Conservation (phyloP, 2,329 filamentous ascomycete genomes). For the Ophiostoma novo-ulmi region DNA sequence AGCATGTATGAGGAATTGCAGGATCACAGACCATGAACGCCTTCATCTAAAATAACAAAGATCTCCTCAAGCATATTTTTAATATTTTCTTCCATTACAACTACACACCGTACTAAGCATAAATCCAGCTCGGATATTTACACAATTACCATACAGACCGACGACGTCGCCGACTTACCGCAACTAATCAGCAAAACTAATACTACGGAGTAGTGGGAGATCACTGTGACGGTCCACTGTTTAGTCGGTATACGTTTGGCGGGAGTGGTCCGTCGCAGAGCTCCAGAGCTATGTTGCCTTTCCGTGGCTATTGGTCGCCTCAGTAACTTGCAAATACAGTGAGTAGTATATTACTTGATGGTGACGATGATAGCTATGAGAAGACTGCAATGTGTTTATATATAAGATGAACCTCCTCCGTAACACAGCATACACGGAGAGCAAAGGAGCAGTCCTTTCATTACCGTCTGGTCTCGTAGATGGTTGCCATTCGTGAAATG, state of each 20-base stretch:
- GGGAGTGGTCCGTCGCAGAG: background rate
- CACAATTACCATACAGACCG: background rate
- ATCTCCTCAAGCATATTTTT: background rate
- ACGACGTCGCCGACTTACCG: background rate
- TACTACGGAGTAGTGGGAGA: background rate
- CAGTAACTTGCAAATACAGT: background rate
- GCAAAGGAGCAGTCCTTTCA: background rate
- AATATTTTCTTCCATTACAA: background rate
- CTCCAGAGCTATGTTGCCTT: background rate
- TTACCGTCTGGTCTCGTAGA: background rate
- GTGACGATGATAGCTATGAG: background rate
- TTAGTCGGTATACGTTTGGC: background rate
- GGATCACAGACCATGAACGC: background rate
- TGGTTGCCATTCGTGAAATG: background rate
- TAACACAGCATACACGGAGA: constrained; percentile 3
- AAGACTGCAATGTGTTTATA: background rate
- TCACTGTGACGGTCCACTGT: background rate
- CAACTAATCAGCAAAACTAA: background rate
- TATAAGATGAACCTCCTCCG: background rate
- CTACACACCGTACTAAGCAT: background rate
- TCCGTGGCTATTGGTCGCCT: background rate
- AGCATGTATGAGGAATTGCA: background rate
- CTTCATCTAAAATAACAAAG: background rate
- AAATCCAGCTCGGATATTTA: background rate
- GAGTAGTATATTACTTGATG: background rate